phyloP scores from a whole-genome alignment of 148 eudicot genomes.

The Polygonum maritimum region DNA sequence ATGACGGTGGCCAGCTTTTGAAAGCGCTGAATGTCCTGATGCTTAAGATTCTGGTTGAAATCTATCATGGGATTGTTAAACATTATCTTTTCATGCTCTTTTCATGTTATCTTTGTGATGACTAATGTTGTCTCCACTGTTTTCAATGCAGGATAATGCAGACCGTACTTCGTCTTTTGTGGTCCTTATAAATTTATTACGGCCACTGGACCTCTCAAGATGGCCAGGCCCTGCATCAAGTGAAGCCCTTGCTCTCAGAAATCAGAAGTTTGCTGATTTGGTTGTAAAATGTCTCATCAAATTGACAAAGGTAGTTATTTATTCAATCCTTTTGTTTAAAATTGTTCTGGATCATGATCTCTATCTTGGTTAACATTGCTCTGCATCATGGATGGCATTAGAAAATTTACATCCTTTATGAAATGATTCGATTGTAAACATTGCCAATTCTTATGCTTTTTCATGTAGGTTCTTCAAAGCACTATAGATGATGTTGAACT shows the following conservation, averaged over 20 bases:
- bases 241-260: conserved; percentile 57
- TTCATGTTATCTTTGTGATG: no score
- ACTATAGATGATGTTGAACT: conserved; percentile 91
- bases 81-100: background rate
- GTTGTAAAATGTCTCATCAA: conserved; percentile 96
- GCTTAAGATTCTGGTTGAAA: conserved; percentile 78
- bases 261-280: conserved; percentile 90
- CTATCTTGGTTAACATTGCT: no score
- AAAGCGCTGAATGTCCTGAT: conserved; percentile 92
- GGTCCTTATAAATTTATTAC: conserved; percentile 74
- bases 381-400: no score
- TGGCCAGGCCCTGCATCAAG: conserved; percentile 81
- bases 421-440: background rate
- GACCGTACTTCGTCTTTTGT: conserved; percentile 77
- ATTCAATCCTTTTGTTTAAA: background rate
- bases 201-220: conserved; percentile 71
- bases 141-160: conserved; percentile 58
- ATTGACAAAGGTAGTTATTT: conserved; percentile 62
- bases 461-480: conserved; percentile 82
- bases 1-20: conserved; percentile 88
- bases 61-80: background rate
- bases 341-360: no score
- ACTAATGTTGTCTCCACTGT: background rate
- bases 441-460: background rate
- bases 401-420: background rate